A percentile compares a stretch with the other conserved stretches of the same genome.
These are phyloP conservation scores for Tylopilus cervinicoccineus DNA, from an alignment of 768 basidiomycete genomes.

Conservation along the genomic window DNA sequence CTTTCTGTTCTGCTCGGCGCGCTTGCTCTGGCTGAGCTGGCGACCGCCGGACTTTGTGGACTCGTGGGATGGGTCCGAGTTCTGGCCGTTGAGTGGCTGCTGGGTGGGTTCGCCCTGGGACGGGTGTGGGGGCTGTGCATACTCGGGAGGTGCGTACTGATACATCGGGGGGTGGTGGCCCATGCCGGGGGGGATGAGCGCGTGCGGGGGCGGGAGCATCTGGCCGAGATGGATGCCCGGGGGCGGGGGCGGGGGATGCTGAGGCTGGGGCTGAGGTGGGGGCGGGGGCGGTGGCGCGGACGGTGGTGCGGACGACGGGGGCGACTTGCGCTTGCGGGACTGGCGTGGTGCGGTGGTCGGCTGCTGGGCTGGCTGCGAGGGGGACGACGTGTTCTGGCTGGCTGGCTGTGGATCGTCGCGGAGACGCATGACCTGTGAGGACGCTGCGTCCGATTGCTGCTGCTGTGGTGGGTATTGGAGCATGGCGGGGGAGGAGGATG, in stretches of 20 bases:
- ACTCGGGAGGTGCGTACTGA: conserved; percentile 34
- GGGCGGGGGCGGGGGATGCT: conserved; percentile 35
- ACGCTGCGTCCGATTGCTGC: conserved; percentile 9
- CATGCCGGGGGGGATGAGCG: conserved; percentile 44
- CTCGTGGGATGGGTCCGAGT: background rate
- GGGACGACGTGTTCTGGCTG: conserved; percentile 9
- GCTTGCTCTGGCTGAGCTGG: conserved; percentile 72
- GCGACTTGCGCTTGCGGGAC: conserved; percentile 66
- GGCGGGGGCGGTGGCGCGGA: conserved; percentile 15
- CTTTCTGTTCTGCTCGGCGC: conserved; percentile 93
- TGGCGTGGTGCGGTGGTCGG: conserved; percentile 18
- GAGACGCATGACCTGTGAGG: conserved; percentile 46
- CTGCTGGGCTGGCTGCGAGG: conserved; percentile 9
- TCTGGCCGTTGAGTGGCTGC: conserved; percentile 24
- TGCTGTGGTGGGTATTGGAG: conserved; percentile 28
- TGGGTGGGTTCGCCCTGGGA: conserved; percentile 26
- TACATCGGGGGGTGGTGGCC: conserved; percentile 29
- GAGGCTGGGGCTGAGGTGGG: conserved; percentile 21
- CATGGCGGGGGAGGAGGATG: conserved; percentile 22
- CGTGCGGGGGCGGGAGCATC: conserved; percentile 51
- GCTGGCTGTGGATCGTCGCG: conserved; percentile 46
- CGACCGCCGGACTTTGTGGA: conserved; percentile 36
- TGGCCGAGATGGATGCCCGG: conserved; percentile 43
- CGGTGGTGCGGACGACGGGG: conserved; percentile 36
- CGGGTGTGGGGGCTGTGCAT: conserved; percentile 25